A percentile compares a stretch with the other conserved stretches of the same genome.
phyloP scores from a whole-genome alignment of 306 rosid species.

The Malus asiatica region DNA sequence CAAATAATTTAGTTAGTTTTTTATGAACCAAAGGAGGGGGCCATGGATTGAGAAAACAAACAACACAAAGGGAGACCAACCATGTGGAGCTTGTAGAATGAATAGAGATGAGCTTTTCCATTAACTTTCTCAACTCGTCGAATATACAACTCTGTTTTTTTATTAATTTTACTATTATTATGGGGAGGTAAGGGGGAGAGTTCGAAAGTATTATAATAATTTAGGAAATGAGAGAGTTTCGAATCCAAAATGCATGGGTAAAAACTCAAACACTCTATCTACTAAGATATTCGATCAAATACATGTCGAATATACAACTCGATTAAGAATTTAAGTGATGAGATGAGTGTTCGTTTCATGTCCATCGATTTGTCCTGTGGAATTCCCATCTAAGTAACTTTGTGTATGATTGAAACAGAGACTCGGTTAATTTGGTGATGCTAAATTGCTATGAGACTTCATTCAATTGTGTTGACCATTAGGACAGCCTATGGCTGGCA shows the following conservation, averaged over 20 bases:
- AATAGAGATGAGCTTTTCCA: not conserved
- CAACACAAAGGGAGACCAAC: constrained; percentile 11
- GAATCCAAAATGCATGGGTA: too few species aligned
- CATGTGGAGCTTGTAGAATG: constrained; percentile 6
- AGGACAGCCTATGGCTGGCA: not conserved
- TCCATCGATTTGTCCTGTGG: not conserved
- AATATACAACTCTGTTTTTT: not conserved
- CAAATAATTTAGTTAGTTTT: not conserved
- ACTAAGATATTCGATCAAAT: too few species aligned
- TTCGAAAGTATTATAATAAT: too few species aligned
- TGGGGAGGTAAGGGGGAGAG: too few species aligned
- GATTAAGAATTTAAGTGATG: too few species aligned
- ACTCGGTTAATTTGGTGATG: not conserved
- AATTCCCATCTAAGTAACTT: not conserved
- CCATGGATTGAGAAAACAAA: constrained; percentile 3
- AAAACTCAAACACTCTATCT: too few species aligned
- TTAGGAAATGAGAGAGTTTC: too few species aligned
- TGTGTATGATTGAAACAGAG: not conserved
- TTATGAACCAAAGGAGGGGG: not conserved
- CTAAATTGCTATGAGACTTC: not conserved
- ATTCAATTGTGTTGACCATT: not conserved
- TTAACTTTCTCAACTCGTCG: not conserved
- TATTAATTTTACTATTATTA: not conserved
- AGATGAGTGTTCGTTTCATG: not conserved
- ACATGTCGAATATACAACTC: too few species aligned